Evolutionary conservation across 179 eudicot species (phyloP).

Genomic region (Silene vulgaris): DNA sequence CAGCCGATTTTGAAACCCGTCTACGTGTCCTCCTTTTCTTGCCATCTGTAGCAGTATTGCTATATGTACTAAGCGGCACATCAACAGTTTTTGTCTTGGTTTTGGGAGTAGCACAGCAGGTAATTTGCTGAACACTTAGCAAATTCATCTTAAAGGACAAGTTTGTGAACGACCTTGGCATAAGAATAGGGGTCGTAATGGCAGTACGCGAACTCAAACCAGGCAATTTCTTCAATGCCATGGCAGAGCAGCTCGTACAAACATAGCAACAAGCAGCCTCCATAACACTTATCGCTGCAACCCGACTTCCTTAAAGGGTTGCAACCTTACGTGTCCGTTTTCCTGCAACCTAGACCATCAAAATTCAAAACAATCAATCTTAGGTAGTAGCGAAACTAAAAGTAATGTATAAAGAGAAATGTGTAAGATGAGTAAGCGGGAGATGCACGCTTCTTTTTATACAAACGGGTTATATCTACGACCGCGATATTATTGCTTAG

Average conservation of each 20-base stretch:
- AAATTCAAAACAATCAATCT: not conserved
- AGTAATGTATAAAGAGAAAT: not conserved
- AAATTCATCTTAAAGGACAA: conserved; percentile 13
- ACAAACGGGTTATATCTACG: not conserved
- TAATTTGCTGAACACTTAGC: conserved; percentile 14
- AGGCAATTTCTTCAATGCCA: conserved; percentile 15
- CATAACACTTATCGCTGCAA: conserved; percentile 17
- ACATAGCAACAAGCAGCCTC: conserved; percentile 26
- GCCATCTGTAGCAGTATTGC: not conserved
- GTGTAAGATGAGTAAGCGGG: conserved; percentile 16
- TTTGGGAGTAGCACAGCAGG: conserved; percentile 18
- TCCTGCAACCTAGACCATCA: conserved; percentile 1
- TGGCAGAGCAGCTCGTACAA: conserved; percentile 15
- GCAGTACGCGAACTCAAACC: not conserved
- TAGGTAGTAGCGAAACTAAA: not conserved
- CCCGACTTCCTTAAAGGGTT: not conserved
- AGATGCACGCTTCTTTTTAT: conserved; percentile 5
- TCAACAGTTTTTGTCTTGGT: not conserved
- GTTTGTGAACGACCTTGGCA: not conserved
- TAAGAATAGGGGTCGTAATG: not conserved
- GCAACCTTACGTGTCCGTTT: not conserved
- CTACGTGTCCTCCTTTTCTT: conserved; percentile 12
- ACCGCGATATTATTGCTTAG: conserved; percentile 2
- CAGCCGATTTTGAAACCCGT: not conserved
- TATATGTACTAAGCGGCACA: not conserved